Conservation (phyloP, 129 eudicot genomes). For the Saussurea involucrata region DNA sequence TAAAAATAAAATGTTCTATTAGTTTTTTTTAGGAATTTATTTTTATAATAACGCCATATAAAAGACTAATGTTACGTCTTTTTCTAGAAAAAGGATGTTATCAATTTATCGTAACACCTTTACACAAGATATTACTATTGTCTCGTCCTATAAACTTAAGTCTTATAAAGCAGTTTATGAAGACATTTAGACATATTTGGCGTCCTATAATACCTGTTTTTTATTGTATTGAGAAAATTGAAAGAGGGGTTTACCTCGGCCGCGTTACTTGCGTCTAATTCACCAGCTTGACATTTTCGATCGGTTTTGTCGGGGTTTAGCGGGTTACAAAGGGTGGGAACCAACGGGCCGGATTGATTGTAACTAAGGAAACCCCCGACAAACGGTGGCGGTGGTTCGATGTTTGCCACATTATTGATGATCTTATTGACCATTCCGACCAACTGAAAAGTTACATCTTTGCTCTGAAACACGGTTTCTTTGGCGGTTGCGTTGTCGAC, state of each 20-base stretch:
- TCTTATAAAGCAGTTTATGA: background rate
- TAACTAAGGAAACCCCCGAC: conserved; percentile 31
- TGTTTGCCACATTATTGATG: conserved; percentile 56
- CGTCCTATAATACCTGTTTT: background rate
- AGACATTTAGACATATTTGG: background rate
- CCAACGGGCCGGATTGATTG: conserved; percentile 87
- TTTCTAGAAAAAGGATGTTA: too few species aligned
- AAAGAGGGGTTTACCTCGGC: conserved; percentile 45
- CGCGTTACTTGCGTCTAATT: conserved; percentile 51
- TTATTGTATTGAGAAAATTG: background rate
- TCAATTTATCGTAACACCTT: too few species aligned
- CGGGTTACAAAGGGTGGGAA: conserved; percentile 81
- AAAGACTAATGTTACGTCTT: background rate
- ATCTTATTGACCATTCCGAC: conserved; percentile 51
- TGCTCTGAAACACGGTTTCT: conserved; percentile 53
- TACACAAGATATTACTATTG: too few species aligned
- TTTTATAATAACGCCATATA: too few species aligned
- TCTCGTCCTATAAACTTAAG: too few species aligned
- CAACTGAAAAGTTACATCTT: conserved; percentile 67
- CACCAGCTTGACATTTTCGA: conserved; percentile 52
- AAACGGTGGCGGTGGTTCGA: conserved; percentile 44
- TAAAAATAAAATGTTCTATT: background rate
- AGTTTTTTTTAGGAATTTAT: too few species aligned
- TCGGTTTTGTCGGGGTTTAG: conserved; percentile 48
- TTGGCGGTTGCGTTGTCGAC: conserved; percentile 69